Evolutionary conservation across 352 stramenopile species (phyloP).

Genomic region (Phytophthora kernoviae): DNA sequence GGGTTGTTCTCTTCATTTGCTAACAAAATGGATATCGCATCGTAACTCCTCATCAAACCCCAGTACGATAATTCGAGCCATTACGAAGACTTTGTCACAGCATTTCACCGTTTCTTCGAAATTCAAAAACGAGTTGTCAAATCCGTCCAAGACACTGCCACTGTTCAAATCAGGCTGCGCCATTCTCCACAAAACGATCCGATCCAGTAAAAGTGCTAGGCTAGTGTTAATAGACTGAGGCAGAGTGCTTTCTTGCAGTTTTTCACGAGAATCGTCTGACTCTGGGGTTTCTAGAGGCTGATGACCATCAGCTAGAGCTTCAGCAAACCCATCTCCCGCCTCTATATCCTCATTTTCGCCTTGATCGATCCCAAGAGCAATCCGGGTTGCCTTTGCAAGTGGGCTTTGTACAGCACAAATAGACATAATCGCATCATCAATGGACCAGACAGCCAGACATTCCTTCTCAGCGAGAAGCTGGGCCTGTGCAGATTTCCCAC

Average conservation of each 20-base stretch:
- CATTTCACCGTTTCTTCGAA: slow-evolving; percentile 43
- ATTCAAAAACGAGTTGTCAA: slow-evolving; percentile 60
- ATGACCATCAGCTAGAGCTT: background rate
- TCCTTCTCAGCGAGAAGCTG: slow-evolving; percentile 78
- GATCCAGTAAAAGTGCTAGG: slow-evolving; percentile 49
- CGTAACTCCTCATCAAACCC: slow-evolving; percentile 75
- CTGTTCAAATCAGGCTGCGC: slow-evolving; percentile 58
- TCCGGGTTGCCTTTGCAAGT: slow-evolving; percentile 47
- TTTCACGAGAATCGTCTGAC: slow-evolving; percentile 21
- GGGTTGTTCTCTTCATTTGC: slow-evolving; percentile 7
- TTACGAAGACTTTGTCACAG: slow-evolving; percentile 42
- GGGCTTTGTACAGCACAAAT: slow-evolving; percentile 36
- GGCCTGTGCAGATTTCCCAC: slow-evolving; percentile 82
- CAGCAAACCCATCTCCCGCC: slow-evolving; percentile 4
- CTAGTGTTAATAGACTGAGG: slow-evolving; percentile 13
- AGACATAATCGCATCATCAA: slow-evolving; percentile 74
- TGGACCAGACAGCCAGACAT: slow-evolving; percentile 62
- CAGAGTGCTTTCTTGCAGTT: background rate
- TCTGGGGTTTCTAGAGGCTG: slow-evolving; percentile 23
- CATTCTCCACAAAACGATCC: slow-evolving; percentile 72
- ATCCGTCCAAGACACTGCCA: slow-evolving; percentile 78
- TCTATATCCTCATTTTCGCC: slow-evolving; percentile 3
- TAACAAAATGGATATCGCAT: slow-evolving; percentile 37
- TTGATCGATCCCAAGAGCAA: slow-evolving; percentile 36
- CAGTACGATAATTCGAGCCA: slow-evolving; percentile 60